These are phyloP conservation scores for Penicillium soppii DNA, from an alignment of 495 filamentous ascomycete species.

Conservation along the genomic window DNA sequence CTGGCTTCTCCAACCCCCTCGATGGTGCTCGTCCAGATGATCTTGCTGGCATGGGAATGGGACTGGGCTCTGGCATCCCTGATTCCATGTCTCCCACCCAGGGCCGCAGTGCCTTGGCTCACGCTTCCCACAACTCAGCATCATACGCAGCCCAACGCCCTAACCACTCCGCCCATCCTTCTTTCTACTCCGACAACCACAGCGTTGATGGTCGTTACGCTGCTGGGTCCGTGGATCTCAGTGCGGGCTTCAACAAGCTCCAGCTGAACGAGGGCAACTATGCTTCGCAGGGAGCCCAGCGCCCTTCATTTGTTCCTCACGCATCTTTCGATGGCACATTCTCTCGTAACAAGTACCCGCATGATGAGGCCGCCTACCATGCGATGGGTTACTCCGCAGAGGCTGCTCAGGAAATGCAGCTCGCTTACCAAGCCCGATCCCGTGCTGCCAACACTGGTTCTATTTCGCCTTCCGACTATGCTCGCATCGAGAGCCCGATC, in stretches of 20 bases:
- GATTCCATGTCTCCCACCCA: conserved; percentile 31
- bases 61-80: conserved; percentile 27
- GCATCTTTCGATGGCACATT: conserved; percentile 35
- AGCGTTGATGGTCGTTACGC: conserved; percentile 33
- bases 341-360: conserved; percentile 32
- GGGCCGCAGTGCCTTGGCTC: conserved; percentile 31
- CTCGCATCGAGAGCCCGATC: conserved; percentile 59
- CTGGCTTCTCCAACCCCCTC: conserved; percentile 28
- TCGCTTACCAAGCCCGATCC: conserved; percentile 28
- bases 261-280: conserved; percentile 35
- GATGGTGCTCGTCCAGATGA: conserved; percentile 34
- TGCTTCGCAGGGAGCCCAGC: conserved; percentile 18
- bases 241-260: conserved; percentile 30
- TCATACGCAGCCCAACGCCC: conserved; percentile 36
- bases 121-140: conserved; percentile 40
- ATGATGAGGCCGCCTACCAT: conserved; percentile 33
- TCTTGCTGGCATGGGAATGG: conserved; percentile 27
- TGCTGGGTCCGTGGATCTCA: conserved; percentile 33
- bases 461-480: conserved; percentile 55
- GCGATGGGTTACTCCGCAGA: conserved; percentile 24
- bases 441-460: conserved; percentile 34
- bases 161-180: conserved; percentile 34
- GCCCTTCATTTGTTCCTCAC: conserved; percentile 31
- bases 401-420: conserved; percentile 29
- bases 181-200: conserved; percentile 43